Base-by-base conservation (phyloP, 306 rosid genomes). In the Casuarina equisetifolia region DNA sequence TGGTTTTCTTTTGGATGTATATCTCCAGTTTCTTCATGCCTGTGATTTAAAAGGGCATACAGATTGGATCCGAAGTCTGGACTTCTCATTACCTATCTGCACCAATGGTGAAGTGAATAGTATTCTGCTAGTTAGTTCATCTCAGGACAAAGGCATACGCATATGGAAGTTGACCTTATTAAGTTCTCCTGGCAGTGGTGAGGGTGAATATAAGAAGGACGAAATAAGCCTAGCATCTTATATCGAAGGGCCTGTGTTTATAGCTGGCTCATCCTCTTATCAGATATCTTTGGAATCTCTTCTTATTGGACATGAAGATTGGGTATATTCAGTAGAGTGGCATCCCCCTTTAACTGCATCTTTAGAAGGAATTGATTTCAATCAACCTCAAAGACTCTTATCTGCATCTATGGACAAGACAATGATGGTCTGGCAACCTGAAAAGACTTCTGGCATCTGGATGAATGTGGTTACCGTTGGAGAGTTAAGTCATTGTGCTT, bases 371-470 rank as follows among this genome's bases (percentile, higher is more conserved):
- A 63, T 76, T 79, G 69, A 78, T 20, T 85, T 78, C 82, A 79
- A 80, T 81, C 98, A 95, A 82, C 92, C 92, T 63, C 96, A 84
- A 69, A 87, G 97, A 87, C 89, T 95, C 81, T 89, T 95, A 74
- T 95, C 99, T 78, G 97, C 99, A 82, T 95, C 99, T 15, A 95
- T 95, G 97, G 99, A 92, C 95, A 95, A 95, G 90, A 90, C 99
- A 74, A 92, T 95, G 99, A 95, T 95, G 99, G 85, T 95, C 73
- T 95, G 97, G 99, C 91, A 95, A 82, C 99, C 99, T 55, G 99
- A 95, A 80, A 85, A 68, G 78, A 91, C 88, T 66, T 89, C 97
- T 80, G 99, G 97, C 43, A 90, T 95, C 80, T 95, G 99, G 99
- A 92, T 92, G 96, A 95, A 95, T 83, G 97, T 92, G 69, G 99